phyloP scores from a whole-genome alignment of 2,329 filamentous ascomycete species.

The Stemphylium lycopersici region DNA sequence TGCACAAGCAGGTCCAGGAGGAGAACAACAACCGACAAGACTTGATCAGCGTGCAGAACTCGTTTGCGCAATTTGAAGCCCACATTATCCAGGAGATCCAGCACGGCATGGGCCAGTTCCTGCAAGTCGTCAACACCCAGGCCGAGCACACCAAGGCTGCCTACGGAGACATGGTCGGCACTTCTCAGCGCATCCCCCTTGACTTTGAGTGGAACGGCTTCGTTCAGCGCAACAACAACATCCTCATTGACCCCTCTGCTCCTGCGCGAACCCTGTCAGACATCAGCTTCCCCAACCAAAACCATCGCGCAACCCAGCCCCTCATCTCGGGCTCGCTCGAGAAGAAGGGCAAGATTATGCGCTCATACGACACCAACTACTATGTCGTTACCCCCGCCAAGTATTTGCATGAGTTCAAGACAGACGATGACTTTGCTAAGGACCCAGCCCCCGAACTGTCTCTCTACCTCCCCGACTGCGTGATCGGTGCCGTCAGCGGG shows the following conservation, averaged over 20 bases:
- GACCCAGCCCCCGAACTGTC: conserved; percentile 86
- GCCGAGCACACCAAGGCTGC: conserved; percentile 80
- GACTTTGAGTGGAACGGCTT: conserved; percentile 96
- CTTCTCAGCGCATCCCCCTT: conserved; percentile 75
- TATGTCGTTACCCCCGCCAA: conserved; percentile 89
- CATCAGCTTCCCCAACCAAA: conserved; percentile 86
- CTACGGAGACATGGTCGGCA: conserved; percentile 81
- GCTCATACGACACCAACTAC: conserved; percentile 79
- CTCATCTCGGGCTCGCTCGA: conserved; percentile 88
- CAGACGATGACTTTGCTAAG: conserved; percentile 74
- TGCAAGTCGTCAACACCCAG: conserved; percentile 78
- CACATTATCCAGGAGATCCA: conserved; percentile 86
- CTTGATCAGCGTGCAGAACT: conserved; percentile 86
- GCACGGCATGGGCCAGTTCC: conserved; percentile 80
- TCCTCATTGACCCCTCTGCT: conserved; percentile 78
- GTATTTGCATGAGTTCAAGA: conserved; percentile 96
- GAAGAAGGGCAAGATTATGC: conserved; percentile 87
- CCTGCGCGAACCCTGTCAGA: conserved; percentile 74
- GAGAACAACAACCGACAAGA: conserved; percentile 97
- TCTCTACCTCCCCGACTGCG: conserved; percentile 89
- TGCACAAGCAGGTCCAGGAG: conserved; percentile 89
- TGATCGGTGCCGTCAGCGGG: conserved; percentile 73
- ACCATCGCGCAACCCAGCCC: conserved; percentile 78
- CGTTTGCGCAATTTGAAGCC: conserved; percentile 84
- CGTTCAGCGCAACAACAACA: conserved; percentile 69